Evolutionary conservation across 2,329 filamentous ascomycete species (phyloP), one percentile per base, ranked within the genome.

Genomic region (Emergomyces pasteurianus): DNA sequence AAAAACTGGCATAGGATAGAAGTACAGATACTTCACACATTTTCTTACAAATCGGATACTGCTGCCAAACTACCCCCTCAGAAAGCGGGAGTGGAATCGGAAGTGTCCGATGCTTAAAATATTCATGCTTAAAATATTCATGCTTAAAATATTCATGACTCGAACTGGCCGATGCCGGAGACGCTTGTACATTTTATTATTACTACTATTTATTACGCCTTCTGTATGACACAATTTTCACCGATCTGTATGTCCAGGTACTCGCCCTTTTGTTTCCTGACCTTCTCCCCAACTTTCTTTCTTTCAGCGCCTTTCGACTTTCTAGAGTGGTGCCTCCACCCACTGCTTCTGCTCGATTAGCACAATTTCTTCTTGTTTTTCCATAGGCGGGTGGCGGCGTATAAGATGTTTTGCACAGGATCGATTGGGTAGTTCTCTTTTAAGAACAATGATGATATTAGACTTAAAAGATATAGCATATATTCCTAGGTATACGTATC

Each of bases 1-100:
- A 52, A 50, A 8, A n/a, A 18, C 3, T 62, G 62, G 62, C 16
- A 47, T 23, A 38, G 18, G 47, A 23, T 61, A 18, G 28, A 53
- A 26, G 26, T 58, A 34, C 18, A 58, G 16, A 36, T 63, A n/a
- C 43, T 38, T 28, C 26, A 40, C 28, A n/a, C 52, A 3, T 55
- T 55, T 40, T 16, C 52, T 26, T 61, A 36, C 40, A 55, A 21
- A 43, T 43, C 56, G 8, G 23, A 49, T 16, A 23, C 46, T 23
- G 46, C 46, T 18, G 23, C 26, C 23, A 28, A 12, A 12, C 23
- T 28, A 26, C 23, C 46, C 10, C 46, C 46, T 2, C 23, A 14
- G 26, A 28, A 28, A 49, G 23, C 46, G 23, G 23, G 26, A 18
- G 21, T 28, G 4, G 23, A 49, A 49, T 28, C 46, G 12, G 26